Evolutionary conservation across 2,329 filamentous ascomycete species (phyloP).

Genomic region (Teratosphaeria zuluensis): DNA sequence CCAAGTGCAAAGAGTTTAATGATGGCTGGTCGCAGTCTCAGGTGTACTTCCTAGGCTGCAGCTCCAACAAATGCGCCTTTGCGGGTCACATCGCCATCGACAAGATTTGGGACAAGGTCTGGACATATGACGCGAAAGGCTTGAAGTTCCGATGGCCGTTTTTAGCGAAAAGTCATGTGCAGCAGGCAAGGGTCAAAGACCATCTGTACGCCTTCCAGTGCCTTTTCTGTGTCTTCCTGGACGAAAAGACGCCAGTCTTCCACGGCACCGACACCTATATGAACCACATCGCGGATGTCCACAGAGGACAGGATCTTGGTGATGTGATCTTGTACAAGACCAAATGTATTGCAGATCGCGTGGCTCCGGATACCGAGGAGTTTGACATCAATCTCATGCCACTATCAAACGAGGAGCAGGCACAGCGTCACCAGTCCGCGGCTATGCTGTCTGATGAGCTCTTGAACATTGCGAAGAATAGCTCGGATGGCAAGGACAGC

Average conservation of each 20-base stretch:
- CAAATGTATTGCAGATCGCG: constrained; percentile 33
- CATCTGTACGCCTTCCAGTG: constrained; percentile 32
- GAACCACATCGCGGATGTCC: constrained; percentile 30
- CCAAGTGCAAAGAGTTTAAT: constrained; percentile 15
- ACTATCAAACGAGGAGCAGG: constrained; percentile 4
- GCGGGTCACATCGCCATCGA: constrained; percentile 25
- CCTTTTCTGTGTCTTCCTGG: constrained; percentile 37
- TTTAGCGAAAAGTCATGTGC: constrained; percentile 37
- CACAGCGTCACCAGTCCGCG: constrained; percentile 6
- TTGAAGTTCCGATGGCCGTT: constrained; percentile 39
- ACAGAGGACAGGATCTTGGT: constrained; percentile 26
- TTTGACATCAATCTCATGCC: constrained; percentile 41
- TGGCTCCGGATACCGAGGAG: constrained; percentile 31
- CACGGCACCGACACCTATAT: constrained; percentile 34
- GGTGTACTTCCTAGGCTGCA: constrained; percentile 28
- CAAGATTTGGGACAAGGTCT: constrained; percentile 19
- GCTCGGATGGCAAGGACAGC: constrained; percentile 15
- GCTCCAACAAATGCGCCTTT: constrained; percentile 35
- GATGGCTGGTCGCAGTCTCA: constrained; percentile 9
- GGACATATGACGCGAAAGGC: constrained; percentile 18
- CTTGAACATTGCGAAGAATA: constrained; percentile 6
- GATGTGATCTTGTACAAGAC: constrained; percentile 32
- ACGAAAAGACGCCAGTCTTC: constrained; percentile 28
- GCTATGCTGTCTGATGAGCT: constrained; percentile 15
- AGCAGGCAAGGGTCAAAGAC: constrained; percentile 23